Conservation (phyloP, 768 basidiomycete species). For the Floccularia luteovirens region DNA sequence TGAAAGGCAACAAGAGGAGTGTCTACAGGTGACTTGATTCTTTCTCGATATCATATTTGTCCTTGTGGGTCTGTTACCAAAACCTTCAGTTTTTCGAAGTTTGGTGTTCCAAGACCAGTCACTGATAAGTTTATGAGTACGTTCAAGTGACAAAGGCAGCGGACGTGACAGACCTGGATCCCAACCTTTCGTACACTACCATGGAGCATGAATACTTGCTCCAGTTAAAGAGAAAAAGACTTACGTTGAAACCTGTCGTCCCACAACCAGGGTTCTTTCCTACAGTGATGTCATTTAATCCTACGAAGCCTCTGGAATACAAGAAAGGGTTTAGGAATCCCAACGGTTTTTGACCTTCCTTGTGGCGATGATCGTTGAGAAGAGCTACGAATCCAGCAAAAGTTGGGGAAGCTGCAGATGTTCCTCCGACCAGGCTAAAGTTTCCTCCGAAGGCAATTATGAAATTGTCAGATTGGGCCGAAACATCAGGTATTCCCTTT, state of each 20-base stretch:
- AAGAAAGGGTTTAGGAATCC: slow-evolving; percentile 65
- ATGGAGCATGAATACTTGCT: slow-evolving; percentile 2
- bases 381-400: slow-evolving; percentile 60
- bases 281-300: slow-evolving; percentile 50
- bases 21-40: too few species aligned
- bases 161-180: slow-evolving; percentile 43
- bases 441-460: slow-evolving; percentile 35
- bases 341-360: slow-evolving; percentile 31
- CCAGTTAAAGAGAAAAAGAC: slow-evolving; percentile 12
- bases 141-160: background rate
- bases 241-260: slow-evolving; percentile 57
- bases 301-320: slow-evolving; percentile 30
- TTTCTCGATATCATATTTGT: too few species aligned
- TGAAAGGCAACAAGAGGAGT: too few species aligned
- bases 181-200: slow-evolving; percentile 47
- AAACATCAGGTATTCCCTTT: slow-evolving; percentile 59
- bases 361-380: slow-evolving; percentile 55
- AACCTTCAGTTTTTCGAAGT: slow-evolving; percentile 35
- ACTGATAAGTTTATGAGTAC: slow-evolving; percentile 19
- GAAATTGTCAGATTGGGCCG: slow-evolving; percentile 49
- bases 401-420: slow-evolving; percentile 57
- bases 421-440: slow-evolving; percentile 41
- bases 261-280: slow-evolving; percentile 57
- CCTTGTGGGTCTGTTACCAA: too few species aligned
- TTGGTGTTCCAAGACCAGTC: slow-evolving; percentile 48